Evolutionary conservation across 768 basidiomycete species (phyloP), one percentile per base, ranked within the genome.

Genomic region (Serendipita sp.): DNA sequence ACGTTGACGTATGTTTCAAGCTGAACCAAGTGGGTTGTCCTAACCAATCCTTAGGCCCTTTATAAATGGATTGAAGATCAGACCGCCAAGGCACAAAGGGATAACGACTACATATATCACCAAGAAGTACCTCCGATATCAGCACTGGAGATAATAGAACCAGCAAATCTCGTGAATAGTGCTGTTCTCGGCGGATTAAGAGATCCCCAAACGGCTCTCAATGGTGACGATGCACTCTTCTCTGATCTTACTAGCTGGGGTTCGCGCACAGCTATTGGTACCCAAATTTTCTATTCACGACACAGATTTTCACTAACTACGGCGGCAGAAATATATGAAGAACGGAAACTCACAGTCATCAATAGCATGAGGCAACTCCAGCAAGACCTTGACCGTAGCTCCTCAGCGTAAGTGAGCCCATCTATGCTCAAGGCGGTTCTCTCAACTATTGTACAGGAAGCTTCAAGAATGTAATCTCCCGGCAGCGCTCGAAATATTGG

Each of bases 51-150:
- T 28, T 71, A 97, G 93, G 89, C 88, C 1, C 76, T 97, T 15
- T 75, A 88, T 30, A 85, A 86, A 52, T 60, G 56, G 56, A 84
- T 77, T 5, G 76, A 96, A 30, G 81, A 86, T 68, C 83, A 81
- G 63, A 81, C 83, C 64, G 73, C 88, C 38, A 74, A 77, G 3
- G 89, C 94, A 0, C 83, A 86, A 67, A 83, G 91, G 36, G 95
- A 98, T 73, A 99, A 99, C 72, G 89, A 95, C 73, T 77, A 96
- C 4, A 96, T 99, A 44, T 99, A 97, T 75, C 91, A 96, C 69
- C 81, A 90, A 62, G 86, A 90, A 65, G 78, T 95, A 0, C 92
- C 94, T 0, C 77, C 91, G 0, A 69, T 81, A 3, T 83, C 86
- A 1, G 80, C 85, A 15, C 80, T 96, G 4, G 75, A 84, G 0